A percentile compares a stretch with the other conserved stretches of the same genome.
These are phyloP conservation scores for Puccinellia tenuiflora DNA, from an alignment of 176 grass and related monocot species.

Conservation along the genomic window DNA sequence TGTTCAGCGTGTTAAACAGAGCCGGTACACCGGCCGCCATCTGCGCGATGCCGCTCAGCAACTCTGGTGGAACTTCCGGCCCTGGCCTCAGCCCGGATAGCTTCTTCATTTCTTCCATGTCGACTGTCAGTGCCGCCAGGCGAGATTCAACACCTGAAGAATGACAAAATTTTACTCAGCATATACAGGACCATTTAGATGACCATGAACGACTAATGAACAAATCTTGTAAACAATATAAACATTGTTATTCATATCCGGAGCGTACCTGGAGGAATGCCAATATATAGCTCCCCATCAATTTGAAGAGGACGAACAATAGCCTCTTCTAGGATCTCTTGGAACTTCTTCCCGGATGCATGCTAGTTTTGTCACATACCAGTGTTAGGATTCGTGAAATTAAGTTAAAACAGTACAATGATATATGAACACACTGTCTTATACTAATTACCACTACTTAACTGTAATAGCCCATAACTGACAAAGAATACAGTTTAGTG, in stretches of 20 bases:
- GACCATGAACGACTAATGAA: background rate
- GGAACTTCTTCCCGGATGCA: conserved; percentile 90
- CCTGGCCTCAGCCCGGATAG: conserved; percentile 35
- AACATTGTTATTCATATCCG: background rate
- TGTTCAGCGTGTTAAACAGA: conserved; percentile 82
- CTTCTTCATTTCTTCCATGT: conserved; percentile 70
- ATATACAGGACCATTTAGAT: background rate
- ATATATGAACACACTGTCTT: background rate
- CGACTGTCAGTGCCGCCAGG: conserved; percentile 63
- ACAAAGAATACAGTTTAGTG: too few species aligned
- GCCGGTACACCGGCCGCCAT: conserved; percentile 54
- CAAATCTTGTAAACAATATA: background rate
- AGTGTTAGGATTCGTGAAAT: conserved; percentile 15
- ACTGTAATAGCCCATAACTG: background rate
- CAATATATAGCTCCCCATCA: conserved; percentile 87
- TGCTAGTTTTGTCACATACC: conserved; percentile 51
- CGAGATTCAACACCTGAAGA: conserved; percentile 83
- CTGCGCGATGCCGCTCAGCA: conserved; percentile 44
- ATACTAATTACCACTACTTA: background rate
- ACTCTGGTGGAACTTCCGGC: conserved; percentile 19
- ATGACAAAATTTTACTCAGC: background rate
- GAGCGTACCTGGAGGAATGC: conserved; percentile 84
- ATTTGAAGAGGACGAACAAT: conserved; percentile 94
- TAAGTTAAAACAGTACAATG: background rate
- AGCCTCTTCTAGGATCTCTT: conserved; percentile 86